Percentiles rank a stretch among this genome's conserved stretches.
Conservation (phyloP, 352 stramenopile genomes). For the Hyaloperonospora brassicae region DNA sequence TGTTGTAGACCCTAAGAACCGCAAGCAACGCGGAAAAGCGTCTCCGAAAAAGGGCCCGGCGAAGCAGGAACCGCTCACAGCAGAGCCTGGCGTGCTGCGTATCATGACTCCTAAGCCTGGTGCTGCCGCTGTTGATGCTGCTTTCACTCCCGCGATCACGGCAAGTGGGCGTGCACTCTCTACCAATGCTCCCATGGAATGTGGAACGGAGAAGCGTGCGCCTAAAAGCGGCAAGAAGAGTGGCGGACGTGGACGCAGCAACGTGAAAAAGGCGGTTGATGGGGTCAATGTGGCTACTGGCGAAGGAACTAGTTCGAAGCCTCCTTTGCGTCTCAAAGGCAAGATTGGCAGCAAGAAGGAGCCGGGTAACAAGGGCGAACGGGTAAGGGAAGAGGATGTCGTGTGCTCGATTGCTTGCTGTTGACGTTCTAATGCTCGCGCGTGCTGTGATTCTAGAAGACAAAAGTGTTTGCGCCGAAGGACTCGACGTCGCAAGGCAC, state of each 20-base stretch:
- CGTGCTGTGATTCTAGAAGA: conserved; percentile 33
- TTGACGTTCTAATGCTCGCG: conserved; percentile 3
- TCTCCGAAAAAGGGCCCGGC: conserved; percentile 28
- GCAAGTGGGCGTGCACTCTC: conserved; percentile 10
- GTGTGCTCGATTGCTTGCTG: background rate
- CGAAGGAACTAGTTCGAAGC: conserved; percentile 23
- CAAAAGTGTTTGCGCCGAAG: conserved; percentile 60
- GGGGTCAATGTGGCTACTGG: conserved; percentile 13
- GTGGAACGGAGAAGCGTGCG: conserved; percentile 18
- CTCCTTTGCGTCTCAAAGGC: conserved; percentile 25
- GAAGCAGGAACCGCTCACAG: conserved; percentile 21
- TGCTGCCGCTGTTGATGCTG: conserved; percentile 3
- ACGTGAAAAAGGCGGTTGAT: conserved; percentile 32
- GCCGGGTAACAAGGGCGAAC: conserved; percentile 20
- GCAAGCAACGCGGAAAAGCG: conserved; percentile 33
- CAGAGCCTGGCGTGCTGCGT: conserved; percentile 40
- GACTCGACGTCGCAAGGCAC: conserved; percentile 32
- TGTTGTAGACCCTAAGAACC: conserved; percentile 28
- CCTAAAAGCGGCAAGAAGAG: conserved; percentile 24
- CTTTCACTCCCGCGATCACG: conserved; percentile 3
- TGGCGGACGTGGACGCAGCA: conserved; percentile 25
- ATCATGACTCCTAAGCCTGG: conserved; percentile 46
- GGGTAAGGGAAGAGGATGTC: conserved; percentile 13
- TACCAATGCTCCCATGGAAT: conserved; percentile 9
- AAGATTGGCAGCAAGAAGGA: conserved; percentile 30